Base-by-base conservation (phyloP, 2,329 filamentous ascomycete genomes). In the Thielaviopsis ethacetica region DNA sequence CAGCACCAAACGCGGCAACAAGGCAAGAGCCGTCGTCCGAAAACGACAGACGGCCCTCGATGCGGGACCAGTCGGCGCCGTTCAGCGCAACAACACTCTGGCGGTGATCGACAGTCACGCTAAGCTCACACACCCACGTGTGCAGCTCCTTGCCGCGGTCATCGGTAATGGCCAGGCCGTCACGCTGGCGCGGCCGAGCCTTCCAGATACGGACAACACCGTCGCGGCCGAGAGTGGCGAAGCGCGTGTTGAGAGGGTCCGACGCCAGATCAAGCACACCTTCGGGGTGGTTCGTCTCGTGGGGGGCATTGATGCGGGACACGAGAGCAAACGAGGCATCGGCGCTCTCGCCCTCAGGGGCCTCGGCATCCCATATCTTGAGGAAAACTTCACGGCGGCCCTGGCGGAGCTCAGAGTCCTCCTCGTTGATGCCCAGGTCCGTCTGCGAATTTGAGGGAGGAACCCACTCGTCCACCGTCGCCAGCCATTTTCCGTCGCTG, bases 381-480 rank as follows among this genome's bases (percentile, higher is more conserved):
- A 98, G 75, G 66, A 86, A 87, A 0, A 90, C 80, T 68, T 97
- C 91, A 51, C 78, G 78, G 62, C 75, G 76, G 62, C 77, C 76
- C 34, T 72, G 71, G 30, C 74, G 70, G 59, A 80, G 76, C 56
- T 72, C 76, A 63, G 71, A 73, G 62, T 67, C 69, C 61, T 65
- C 65, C 59, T 63, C 63, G 21, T 72, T 71, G 27, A 64, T 62
- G 30, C 64, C 65, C 1, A 71, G 65, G 52, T 67, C 77, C 47
- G 80, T 77, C 15, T 87, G 71, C 66, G 96, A 90, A 61, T 79
- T 75, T 13, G 74, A 72, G 10, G 87, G 82, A 1, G 90, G 90
- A 56, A 79, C 78, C 93, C 93, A 98, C 66, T 91, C 87, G 68
- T 98, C 93, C 1, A 95, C 80, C 1, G 89, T 96, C 4, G 86